These are phyloP conservation scores for Catharanthus roseus DNA, from an alignment of 257 asterid genomes.

Conservation along the genomic window DNA sequence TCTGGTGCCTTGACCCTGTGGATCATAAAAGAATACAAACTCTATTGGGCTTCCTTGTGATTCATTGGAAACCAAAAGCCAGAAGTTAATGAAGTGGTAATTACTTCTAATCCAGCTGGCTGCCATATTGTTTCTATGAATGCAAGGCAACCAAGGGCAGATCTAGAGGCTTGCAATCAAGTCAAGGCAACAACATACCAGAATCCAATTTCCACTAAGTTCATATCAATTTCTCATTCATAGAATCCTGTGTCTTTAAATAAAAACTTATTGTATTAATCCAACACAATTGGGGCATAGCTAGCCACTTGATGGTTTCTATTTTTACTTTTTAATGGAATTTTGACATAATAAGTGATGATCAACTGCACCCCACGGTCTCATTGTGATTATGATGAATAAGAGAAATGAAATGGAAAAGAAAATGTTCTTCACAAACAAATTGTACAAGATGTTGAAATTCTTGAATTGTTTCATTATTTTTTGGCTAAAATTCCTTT, in stretches of 20 bases:
- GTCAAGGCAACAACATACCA: background rate
- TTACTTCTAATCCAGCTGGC: constrained; percentile 5
- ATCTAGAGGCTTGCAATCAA: background rate
- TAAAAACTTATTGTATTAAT: background rate
- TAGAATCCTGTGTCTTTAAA: background rate
- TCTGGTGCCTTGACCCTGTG: constrained; percentile 59
- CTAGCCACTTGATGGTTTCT: background rate
- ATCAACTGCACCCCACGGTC: background rate
- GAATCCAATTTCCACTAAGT: background rate
- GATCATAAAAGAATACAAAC: constrained; percentile 22
- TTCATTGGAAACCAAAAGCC: constrained; percentile 18
- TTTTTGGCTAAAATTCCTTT: background rate
- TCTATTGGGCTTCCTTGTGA: constrained; percentile 9
- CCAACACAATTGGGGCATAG: background rate
- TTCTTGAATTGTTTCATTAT: background rate
- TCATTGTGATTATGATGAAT: background rate
- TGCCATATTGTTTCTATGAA: constrained; percentile 4
- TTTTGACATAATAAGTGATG: background rate
- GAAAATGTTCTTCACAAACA: background rate
- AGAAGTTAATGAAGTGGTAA: background rate
- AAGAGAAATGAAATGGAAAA: background rate
- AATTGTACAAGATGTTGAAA: background rate
- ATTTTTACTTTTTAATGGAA: background rate
- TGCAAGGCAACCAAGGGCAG: background rate
- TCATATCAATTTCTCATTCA: background rate